Base-by-base conservation (phyloP, 1,139 yeast genomes). In the Barnettozyma hawaiiensis region DNA sequence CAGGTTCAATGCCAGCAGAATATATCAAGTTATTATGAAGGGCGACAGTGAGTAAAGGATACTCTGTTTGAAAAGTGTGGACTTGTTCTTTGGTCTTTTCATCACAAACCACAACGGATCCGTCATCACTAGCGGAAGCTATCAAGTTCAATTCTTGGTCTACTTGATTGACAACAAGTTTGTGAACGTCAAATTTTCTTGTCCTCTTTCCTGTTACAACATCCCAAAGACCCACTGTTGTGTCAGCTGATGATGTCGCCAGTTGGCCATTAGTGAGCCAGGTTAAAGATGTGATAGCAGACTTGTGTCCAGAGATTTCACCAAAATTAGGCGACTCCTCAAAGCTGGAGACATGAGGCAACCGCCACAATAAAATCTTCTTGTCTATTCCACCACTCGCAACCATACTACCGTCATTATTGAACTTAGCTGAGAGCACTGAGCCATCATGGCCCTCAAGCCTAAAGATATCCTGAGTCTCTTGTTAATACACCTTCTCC, bases 1-100 rank as follows among this genome's bases (percentile, higher is more conserved):
- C 62, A 1, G 87, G 82, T 47, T 85, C 92, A 3, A 85, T 74
- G 0, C 95, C 95, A 0, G 81, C 68, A 5, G 76, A 66, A 51
- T 70, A 85, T 3, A 83, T 52, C 15, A 64, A 47, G 16, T 47
- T 48, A 3, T 56, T 55, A 43, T 62, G 62, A 42, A 65, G 57
- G 2, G 73, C 70, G 7, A 81, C 75, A 0, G 85, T 67, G 15
- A 84, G 60, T 2, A 85, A 53, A 0, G 95, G 92, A 52, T 67
- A 81, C 2, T 69, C 69, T 0, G 80, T 69, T 14, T 63, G 56
- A 38, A 78, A 61, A 19, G 51, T 57, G 4, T 55, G 54, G 0
- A 72, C 64, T 1, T 74, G 67, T 2, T 52, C 50, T 52, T 75
- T 80, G 12, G 73, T 69, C 43, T 87, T 63, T 18, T 68, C 66